Base-by-base conservation (phyloP, 2,329 filamentous ascomycete genomes). In the Cercospora citrullina region DNA sequence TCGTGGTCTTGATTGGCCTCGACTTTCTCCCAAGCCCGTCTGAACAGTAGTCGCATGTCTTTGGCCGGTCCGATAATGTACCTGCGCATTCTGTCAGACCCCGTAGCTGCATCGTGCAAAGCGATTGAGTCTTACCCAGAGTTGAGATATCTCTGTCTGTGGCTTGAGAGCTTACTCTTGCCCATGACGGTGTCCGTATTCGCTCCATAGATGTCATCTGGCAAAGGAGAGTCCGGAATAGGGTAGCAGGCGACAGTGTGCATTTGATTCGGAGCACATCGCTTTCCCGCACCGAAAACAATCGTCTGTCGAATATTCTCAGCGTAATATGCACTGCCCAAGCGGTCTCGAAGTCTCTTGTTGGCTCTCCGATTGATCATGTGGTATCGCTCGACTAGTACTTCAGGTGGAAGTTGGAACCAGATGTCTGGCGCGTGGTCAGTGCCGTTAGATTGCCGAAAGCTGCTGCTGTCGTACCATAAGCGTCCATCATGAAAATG, bases 251-350 rank as follows among this genome's bases (percentile, higher is more conserved):
- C 83, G 45, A 82, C 75, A 48, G 85, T 82, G 1, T 79, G 76
- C 3, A 75, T 65, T 12, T 79, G 68, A 51, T 80, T 79, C 1
- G 80, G 80, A 66, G 81, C 80, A 69, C 87, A 89, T 33, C 79
- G 73, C 75, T 89, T 88, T 63, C 82, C 81, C 2, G 86, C 85
- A 3, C 81, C 84, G 70, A 88, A 89, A 1, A 89, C 72, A 10
- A 89, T 83, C 1, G 81, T 84, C 71, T 87, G 84, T 8, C 60
- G 55, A 28, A 72, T 67, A 12, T 4, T 80, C 28, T 74, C 64
- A 4, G 42, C 58, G 9, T 68, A 42, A 80, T 71, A 84, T 82
- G 71, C 81, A 81, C 51, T 72, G 0, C 72, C 74, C 1, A 75
- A 60, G 18, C 69, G 59, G 21, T 82, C 77, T 36, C 80, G 78